phyloP scores from a whole-genome alignment of 257 asterid species.

The Linderniella brevidens region DNA sequence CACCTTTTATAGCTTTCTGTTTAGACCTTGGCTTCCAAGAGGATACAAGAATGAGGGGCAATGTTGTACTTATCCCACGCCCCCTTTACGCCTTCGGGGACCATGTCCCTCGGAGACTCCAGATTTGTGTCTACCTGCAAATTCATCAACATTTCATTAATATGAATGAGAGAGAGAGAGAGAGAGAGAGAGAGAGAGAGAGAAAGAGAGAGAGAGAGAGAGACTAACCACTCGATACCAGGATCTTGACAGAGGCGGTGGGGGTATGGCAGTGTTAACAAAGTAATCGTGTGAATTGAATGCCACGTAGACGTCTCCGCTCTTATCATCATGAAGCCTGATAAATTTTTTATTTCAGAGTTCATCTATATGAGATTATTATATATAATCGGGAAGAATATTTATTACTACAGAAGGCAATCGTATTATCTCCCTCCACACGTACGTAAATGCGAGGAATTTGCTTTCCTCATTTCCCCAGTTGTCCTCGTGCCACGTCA shows the following conservation, averaged over 20 bases:
- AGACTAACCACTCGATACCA: slow-evolving; percentile 90
- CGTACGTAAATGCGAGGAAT: slow-evolving; percentile 96
- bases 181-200: neutral
- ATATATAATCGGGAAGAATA: neutral
- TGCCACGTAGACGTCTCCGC: slow-evolving; percentile 60
- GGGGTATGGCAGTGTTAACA: slow-evolving; percentile 42
- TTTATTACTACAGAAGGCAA: neutral
- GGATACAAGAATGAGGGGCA: slow-evolving; percentile 64
- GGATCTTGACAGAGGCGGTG: slow-evolving; percentile 38
- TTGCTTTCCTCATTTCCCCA: slow-evolving; percentile 78
- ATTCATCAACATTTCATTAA: neutral
- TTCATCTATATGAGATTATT: neutral
- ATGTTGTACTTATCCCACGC: slow-evolving; percentile 32
- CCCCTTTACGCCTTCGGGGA: slow-evolving; percentile 53
- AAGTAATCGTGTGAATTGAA: slow-evolving; percentile 74
- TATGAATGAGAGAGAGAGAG: neutral
- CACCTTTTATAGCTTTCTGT: neutral
- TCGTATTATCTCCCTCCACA: neutral
- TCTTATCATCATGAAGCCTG: slow-evolving; percentile 74
- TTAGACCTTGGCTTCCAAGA: slow-evolving; percentile 61
- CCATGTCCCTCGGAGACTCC: slow-evolving; percentile 54
- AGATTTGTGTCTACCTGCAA: slow-evolving; percentile 85
- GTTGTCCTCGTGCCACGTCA: slow-evolving; percentile 94
- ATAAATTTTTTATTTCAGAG: neutral
- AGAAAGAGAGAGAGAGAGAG: slow-evolving; percentile 2